Evolutionary conservation across 352 stramenopile genomes (phyloP).

Genomic region (Stramenopiles sp.): DNA sequence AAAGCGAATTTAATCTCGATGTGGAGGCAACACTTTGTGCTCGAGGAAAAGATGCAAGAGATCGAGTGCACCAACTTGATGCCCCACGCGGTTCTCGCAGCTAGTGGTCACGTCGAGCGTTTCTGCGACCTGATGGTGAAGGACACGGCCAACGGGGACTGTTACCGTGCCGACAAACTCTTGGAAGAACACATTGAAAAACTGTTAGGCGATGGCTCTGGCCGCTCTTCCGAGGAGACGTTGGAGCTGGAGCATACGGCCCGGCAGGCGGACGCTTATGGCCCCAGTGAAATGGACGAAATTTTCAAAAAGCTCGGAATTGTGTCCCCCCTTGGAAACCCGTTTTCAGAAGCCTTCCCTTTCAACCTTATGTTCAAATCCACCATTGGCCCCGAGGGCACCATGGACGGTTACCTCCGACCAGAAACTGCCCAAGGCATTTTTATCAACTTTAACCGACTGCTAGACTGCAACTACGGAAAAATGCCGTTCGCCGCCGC

Average conservation of each 20-base stretch:
- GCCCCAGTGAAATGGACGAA: slow-evolving; percentile 80
- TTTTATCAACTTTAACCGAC: slow-evolving; percentile 95
- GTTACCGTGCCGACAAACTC: slow-evolving; percentile 97
- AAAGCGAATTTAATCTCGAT: slow-evolving; percentile 78
- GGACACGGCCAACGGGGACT: slow-evolving; percentile 84
- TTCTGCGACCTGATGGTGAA: slow-evolving; percentile 99
- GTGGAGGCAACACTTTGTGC: slow-evolving; percentile 95
- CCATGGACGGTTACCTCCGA: slow-evolving; percentile 82
- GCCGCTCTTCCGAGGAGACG: slow-evolving; percentile 53
- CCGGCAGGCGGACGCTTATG: slow-evolving; percentile 90
- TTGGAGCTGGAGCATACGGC: slow-evolving; percentile 54
- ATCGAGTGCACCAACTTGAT: slow-evolving; percentile 98
- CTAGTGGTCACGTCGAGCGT: slow-evolving; percentile 92
- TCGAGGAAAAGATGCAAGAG: slow-evolving; percentile 93
- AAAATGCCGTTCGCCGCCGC: slow-evolving; percentile 72
- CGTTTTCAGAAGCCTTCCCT: slow-evolving; percentile 82
- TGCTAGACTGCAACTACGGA: slow-evolving; percentile 91
- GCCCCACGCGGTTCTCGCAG: slow-evolving; percentile 88
- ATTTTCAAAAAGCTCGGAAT: slow-evolving; percentile 81
- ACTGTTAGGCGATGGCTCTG: slow-evolving; percentile 47
- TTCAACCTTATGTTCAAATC: slow-evolving; percentile 99
- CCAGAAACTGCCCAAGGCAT: slow-evolving; percentile 95
- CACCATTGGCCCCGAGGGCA: slow-evolving; percentile 92
- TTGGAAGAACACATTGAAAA: slow-evolving; percentile 96
- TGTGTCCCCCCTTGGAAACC: slow-evolving; percentile 64